Conservation (phyloP, 805 yeast genomes). For the Myxozyma neglecta region DNA sequence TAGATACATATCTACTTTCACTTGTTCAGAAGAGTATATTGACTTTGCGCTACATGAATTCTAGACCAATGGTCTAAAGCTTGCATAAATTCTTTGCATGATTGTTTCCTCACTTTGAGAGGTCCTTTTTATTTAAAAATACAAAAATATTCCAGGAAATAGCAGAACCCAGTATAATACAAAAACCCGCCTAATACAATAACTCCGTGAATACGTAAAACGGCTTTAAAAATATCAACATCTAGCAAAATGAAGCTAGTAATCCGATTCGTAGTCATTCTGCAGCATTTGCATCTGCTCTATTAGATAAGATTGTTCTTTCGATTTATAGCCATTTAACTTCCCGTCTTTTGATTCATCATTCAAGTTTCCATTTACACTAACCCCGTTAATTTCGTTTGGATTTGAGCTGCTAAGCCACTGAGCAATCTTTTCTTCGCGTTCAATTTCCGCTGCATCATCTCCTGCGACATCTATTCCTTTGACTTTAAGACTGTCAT, state of each 20-base stretch:
- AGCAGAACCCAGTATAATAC: neutral
- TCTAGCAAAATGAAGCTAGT: neutral
- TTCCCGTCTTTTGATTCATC: neutral
- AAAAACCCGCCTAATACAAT: neutral
- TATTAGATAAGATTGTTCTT: neutral
- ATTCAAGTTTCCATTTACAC: neutral
- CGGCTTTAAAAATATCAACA: neutral
- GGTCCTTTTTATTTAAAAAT: too few species aligned
- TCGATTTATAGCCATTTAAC: neutral
- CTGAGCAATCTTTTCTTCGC: conserved; percentile 3
- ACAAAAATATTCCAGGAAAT: too few species aligned
- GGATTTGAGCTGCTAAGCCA: neutral
- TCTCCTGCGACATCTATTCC: conserved; percentile 13
- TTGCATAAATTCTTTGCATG: neutral
- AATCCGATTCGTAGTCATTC: conserved; percentile 23
- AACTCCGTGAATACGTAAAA: neutral
- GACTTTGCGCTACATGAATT: too few species aligned
- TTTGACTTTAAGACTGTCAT: neutral
- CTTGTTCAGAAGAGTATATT: too few species aligned
- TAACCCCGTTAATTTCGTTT: neutral
- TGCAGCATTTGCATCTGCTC: conserved; percentile 18
- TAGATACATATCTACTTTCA: too few species aligned
- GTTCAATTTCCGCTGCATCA: conserved; percentile 8
- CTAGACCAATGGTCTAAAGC: too few species aligned
- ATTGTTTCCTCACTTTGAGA: neutral